Evolutionary conservation across 306 rosid genomes (phyloP).

Genomic region (Psophocarpus tetragonolobus): DNA sequence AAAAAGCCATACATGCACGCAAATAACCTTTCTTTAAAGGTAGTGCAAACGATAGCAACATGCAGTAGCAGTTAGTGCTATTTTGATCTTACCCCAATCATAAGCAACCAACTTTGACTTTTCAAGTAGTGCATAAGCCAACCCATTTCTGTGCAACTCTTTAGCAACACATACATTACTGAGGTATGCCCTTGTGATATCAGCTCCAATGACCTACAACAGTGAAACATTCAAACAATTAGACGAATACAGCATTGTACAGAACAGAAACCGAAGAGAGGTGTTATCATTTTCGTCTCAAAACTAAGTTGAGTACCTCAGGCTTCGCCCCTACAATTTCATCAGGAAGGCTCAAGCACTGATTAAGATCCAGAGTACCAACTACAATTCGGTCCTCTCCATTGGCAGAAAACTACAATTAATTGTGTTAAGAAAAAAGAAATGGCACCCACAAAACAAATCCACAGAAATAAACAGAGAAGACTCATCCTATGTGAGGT

Average conservation of each 20-base stretch:
- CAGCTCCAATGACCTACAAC: conserved; percentile 63
- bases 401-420: conserved; percentile 59
- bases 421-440: conserved; percentile 25
- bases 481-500: not conserved
- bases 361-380: conserved; percentile 83
- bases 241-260: not conserved
- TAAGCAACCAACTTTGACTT: conserved; percentile 79
- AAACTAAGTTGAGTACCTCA: conserved; percentile 61
- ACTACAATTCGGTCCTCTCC: conserved; percentile 82
- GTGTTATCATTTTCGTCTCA: not conserved
- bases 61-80: not conserved
- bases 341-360: conserved; percentile 85
- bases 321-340: conserved; percentile 82
- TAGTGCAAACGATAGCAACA: not conserved
- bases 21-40: not conserved
- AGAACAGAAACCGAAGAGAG: conserved; percentile 21
- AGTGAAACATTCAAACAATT: conserved; percentile 30
- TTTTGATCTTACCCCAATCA: conserved; percentile 72
- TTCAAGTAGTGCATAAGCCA: conserved; percentile 72
- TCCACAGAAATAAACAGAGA: not conserved
- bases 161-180: conserved; percentile 92
- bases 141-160: conserved; percentile 81
- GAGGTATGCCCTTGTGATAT: conserved; percentile 87
- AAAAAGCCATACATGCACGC: not conserved
- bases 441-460: conserved; percentile 1